These are phyloP conservation scores for Candida insectorum DNA, from an alignment of 805 yeast genomes.

Conservation along the genomic window DNA sequence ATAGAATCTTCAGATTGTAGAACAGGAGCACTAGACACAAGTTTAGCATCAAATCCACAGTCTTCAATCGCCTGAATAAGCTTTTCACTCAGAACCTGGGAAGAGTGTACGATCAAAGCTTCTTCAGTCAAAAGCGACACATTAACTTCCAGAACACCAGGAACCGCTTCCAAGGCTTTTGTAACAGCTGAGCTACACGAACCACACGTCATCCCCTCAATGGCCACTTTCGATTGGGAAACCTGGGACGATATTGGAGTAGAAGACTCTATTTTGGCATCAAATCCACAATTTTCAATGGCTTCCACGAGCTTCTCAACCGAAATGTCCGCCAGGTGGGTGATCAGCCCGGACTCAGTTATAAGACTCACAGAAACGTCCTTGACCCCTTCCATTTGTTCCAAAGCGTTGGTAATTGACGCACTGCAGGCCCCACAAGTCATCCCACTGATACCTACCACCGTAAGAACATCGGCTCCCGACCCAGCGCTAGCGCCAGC, in stretches of 20 bases:
- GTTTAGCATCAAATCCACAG: conserved; percentile 36
- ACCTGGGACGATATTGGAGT: not conserved
- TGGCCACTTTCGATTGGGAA: conserved; percentile 17
- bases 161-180: conserved; percentile 43
- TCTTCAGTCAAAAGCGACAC: conserved; percentile 78
- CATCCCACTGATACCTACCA: conserved; percentile 38
- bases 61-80: conserved; percentile 63
- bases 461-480: conserved; percentile 4
- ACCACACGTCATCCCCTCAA: conserved; percentile 89
- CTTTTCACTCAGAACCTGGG: conserved; percentile 25
- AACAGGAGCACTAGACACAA: conserved; percentile 3
- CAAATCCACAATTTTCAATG: conserved; percentile 59
- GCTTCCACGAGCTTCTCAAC: conserved; percentile 14
- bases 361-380: conserved; percentile 31
- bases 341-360: conserved; percentile 33
- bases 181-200: conserved; percentile 74
- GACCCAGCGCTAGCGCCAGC: not conserved
- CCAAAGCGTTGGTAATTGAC: conserved; percentile 31
- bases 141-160: conserved; percentile 51
- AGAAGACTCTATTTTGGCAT: conserved; percentile 16
- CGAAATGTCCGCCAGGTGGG: conserved; percentile 20
- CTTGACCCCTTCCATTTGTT: conserved; percentile 19
- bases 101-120: conserved; percentile 55
- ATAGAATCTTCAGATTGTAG: conserved; percentile 16
- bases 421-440: conserved; percentile 45